A percentile compares a stretch with the other conserved stretches of the same genome.
Conservation (phyloP, 2,329 filamentous ascomycete genomes). For the Pseudocercospora crystallina region DNA sequence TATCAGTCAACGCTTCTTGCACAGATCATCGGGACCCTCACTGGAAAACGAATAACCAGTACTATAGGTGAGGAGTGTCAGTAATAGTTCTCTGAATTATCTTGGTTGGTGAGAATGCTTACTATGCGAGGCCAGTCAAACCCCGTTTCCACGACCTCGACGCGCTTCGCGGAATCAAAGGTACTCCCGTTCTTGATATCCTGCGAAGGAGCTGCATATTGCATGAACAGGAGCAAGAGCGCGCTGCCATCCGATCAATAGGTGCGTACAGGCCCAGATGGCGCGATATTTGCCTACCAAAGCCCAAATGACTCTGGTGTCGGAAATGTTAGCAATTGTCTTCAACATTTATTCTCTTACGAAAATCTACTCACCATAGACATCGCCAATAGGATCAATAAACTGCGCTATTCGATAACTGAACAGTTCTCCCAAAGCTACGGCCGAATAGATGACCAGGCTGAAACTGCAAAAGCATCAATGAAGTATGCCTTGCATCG, state of each 20-base stretch:
- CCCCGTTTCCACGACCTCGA: neutral
- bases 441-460: neutral
- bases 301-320: neutral
- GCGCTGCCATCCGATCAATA: neutral
- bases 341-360: too few relatives aligned
- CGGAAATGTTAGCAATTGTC: too few relatives aligned
- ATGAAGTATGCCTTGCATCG: too few relatives aligned
- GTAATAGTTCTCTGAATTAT: too few relatives aligned
- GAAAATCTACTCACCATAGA: neutral
- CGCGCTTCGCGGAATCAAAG: neutral
- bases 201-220: neutral
- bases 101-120: neutral
- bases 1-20: too few relatives aligned
- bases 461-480: neutral
- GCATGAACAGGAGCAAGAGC: constrained; percentile 1
- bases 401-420: neutral
- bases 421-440: neutral
- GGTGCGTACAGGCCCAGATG: too few relatives aligned
- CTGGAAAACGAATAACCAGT: neutral
- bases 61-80: neutral
- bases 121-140: neutral
- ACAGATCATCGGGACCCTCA: too few relatives aligned
- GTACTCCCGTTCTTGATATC: neutral
- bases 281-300: neutral
- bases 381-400: constrained; percentile 2